Percentiles rank a stretch among this genome's conserved stretches.
Conservation (phyloP, 2,329 filamentous ascomycete genomes). For the Rhynchosporium agropyri region DNA sequence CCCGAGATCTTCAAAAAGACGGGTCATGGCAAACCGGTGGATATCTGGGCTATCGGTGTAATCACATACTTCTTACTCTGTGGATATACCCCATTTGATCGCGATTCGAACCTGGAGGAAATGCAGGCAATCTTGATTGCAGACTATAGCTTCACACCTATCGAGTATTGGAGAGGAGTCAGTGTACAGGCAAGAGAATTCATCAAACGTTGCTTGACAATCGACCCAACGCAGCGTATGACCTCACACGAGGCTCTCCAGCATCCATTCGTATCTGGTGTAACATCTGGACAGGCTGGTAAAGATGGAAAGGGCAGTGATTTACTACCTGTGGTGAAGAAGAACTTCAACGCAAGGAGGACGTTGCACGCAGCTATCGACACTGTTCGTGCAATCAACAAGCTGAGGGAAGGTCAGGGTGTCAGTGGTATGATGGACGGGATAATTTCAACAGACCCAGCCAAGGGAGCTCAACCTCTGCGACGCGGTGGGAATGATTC, state of each 20-base stretch:
- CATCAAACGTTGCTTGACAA: slow-evolving; percentile 87
- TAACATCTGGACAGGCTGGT: slow-evolving; percentile 48
- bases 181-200: slow-evolving; percentile 86
- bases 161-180: slow-evolving; percentile 96
- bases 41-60: slow-evolving; percentile 97
- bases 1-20: slow-evolving; percentile 99
- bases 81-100: slow-evolving; percentile 97
- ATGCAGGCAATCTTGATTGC: slow-evolving; percentile 98
- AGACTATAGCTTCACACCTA: slow-evolving; percentile 92
- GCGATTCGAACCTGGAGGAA: slow-evolving; percentile 96
- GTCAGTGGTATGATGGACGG: slow-evolving; percentile 60
- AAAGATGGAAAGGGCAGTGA: slow-evolving; percentile 56
- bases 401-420: slow-evolving; percentile 63
- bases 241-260: slow-evolving; percentile 80
- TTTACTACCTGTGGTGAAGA: slow-evolving; percentile 69
- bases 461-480: slow-evolving; percentile 44
- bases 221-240: slow-evolving; percentile 85
- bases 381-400: slow-evolving; percentile 71
- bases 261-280: slow-evolving; percentile 65
- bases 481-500: slow-evolving; percentile 48
- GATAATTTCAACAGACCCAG: slow-evolving; percentile 54
- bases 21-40: slow-evolving; percentile 95
- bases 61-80: slow-evolving; percentile 99
- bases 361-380: slow-evolving; percentile 72
- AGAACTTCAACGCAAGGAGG: slow-evolving; percentile 72